Percentiles rank a stretch among this genome's conserved stretches.
These are phyloP conservation scores for Wickerhamiella alocasiicola DNA, from an alignment of 805 yeast species.

Conservation along the genomic window DNA sequence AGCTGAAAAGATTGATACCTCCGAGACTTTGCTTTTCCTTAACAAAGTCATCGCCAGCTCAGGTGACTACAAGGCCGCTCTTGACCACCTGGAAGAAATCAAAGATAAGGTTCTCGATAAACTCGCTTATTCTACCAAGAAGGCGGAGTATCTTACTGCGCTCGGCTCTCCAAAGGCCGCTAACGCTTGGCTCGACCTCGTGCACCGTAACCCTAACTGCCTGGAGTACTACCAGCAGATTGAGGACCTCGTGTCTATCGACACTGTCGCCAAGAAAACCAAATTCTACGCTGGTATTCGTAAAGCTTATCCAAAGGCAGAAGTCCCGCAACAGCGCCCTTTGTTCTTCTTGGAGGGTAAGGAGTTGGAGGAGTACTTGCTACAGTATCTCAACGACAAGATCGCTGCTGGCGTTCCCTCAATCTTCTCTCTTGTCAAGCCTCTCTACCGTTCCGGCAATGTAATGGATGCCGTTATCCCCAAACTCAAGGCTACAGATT, in stretches of 20 bases:
- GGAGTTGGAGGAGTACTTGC: conserved; percentile 33
- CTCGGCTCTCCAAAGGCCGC: conserved; percentile 57
- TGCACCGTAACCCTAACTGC: conserved; percentile 80
- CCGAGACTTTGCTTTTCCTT: conserved; percentile 68
- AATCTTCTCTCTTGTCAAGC: conserved; percentile 73
- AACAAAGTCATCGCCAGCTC: conserved; percentile 49
- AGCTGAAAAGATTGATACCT: conserved; percentile 57
- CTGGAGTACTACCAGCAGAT: conserved; percentile 49
- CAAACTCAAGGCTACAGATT: conserved; percentile 17
- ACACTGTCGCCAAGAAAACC: conserved; percentile 30
- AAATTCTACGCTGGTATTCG: conserved; percentile 51
- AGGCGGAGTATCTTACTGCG: conserved; percentile 50
- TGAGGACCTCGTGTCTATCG: conserved; percentile 50
- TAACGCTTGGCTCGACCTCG: conserved; percentile 48
- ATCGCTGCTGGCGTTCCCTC: conserved; percentile 81
- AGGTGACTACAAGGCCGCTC: conserved; percentile 53
- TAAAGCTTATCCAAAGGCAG: conserved; percentile 67
- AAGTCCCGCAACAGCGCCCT: conserved; percentile 69
- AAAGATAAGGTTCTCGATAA: conserved; percentile 32
- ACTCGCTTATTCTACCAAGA: conserved; percentile 48
- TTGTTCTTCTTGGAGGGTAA: conserved; percentile 36
- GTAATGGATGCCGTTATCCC: conserved; percentile 7
- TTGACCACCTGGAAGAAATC: conserved; percentile 41
- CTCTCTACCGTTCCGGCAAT: conserved; percentile 18
- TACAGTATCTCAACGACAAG: conserved; percentile 44